These are phyloP conservation scores for Echeveria elegans DNA, from an alignment of 164 flowering plant genomes.

Conservation along the genomic window DNA sequence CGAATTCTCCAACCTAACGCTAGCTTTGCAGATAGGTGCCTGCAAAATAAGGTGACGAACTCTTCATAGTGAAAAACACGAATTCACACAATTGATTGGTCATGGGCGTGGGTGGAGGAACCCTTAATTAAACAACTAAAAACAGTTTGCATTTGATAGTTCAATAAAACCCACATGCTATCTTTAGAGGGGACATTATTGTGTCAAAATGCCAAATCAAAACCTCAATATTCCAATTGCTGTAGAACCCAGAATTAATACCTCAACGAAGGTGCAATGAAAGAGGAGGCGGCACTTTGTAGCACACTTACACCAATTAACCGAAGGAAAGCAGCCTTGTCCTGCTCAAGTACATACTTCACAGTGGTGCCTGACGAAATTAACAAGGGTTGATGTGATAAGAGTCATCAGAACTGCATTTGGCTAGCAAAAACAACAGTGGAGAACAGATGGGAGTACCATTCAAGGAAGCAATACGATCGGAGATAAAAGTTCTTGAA, in stretches of 20 bases:
- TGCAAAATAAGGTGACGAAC: conserved; percentile 19
- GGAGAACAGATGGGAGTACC: conserved; percentile 33
- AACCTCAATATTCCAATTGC: not conserved
- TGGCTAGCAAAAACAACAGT: not conserved
- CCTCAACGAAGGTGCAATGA: conserved; percentile 95
- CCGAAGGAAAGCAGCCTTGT: conserved; percentile 74
- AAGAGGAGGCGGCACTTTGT: conserved; percentile 91
- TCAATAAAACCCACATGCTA: not conserved
- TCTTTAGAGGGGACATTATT: not conserved
- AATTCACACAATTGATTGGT: not conserved
- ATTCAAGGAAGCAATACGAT: conserved; percentile 95
- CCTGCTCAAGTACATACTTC: conserved; percentile 93
- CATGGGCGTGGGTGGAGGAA: not conserved
- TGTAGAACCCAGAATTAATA: conserved; percentile 15
- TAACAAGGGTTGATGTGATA: not conserved
- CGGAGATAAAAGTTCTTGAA: conserved; percentile 95
- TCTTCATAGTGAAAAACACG: not conserved
- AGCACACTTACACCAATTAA: conserved; percentile 82
- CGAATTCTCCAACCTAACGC: conserved; percentile 98
- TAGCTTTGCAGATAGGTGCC: conserved; percentile 71
- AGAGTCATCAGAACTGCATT: not conserved
- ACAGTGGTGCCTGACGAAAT: conserved; percentile 77
- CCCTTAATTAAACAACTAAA: not conserved
- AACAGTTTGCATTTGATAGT: not conserved
- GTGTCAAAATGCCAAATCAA: not conserved